Evolutionary conservation across 139 green algal genomes (phyloP).

Genomic region (Chlorella sp.): DNA sequence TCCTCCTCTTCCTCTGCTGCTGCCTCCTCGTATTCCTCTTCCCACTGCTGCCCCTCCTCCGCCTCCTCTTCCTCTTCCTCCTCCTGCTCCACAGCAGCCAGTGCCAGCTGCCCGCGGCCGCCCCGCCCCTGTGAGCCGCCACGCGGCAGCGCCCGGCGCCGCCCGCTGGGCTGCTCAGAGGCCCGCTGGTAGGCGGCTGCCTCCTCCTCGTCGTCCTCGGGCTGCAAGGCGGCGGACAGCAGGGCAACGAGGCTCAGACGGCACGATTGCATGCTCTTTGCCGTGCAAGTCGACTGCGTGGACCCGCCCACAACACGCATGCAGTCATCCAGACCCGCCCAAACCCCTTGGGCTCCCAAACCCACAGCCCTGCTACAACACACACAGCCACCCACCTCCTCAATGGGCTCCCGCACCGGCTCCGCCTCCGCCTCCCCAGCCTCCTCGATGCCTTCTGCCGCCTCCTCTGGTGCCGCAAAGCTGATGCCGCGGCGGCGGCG

Average conservation of each 20-base stretch:
- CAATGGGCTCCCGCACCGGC: background rate
- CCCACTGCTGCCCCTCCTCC: too few species aligned
- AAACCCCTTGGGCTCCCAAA: too few species aligned
- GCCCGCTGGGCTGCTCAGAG: too few species aligned
- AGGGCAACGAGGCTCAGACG: background rate
- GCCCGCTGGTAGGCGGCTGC: too few species aligned
- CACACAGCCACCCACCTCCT: background rate
- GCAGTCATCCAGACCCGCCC: too few species aligned
- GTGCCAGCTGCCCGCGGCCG: background rate
- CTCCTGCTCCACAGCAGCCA: background rate
- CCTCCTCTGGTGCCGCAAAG: background rate
- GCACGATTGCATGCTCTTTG: too few species aligned
- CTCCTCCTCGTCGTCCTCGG: background rate
- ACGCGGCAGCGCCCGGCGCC: too few species aligned
- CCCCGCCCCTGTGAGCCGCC: too few species aligned
- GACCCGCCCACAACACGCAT: too few species aligned
- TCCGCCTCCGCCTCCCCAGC: constrained; percentile 12
- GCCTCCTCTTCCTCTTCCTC: background rate
- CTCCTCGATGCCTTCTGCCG: background rate
- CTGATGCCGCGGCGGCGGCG: background rate
- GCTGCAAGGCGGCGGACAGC: background rate
- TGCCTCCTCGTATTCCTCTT: too few species aligned
- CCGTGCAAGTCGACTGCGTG: too few species aligned
- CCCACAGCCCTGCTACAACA: background rate
- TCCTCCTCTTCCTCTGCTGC: too few species aligned